phyloP scores from a whole-genome alignment of 2,329 filamentous ascomycete species.

The Trichoderma sp. region DNA sequence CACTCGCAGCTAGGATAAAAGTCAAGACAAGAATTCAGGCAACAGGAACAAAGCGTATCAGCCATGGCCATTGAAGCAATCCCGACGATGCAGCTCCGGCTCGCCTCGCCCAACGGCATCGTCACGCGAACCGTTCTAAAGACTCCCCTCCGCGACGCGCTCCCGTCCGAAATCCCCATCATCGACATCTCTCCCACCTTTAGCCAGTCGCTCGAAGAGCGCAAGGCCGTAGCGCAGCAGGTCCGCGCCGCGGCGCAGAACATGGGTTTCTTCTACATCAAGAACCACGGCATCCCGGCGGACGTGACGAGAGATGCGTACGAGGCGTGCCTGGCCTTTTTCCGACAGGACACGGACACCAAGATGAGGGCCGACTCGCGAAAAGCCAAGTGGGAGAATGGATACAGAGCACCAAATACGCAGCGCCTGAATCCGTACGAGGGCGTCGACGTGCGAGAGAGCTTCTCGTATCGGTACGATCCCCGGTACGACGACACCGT shows the following conservation, averaged over 20 bases:
- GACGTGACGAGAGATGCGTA: slow-evolving; percentile 39
- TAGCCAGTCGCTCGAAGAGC: slow-evolving; percentile 40
- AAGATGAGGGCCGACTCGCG: slow-evolving; percentile 46
- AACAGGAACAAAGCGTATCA: neutral
- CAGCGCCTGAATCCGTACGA: slow-evolving; percentile 54
- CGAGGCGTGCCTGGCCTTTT: slow-evolving; percentile 48
- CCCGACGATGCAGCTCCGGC: slow-evolving; percentile 38
- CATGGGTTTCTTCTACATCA: slow-evolving; percentile 60
- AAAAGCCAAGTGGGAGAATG: slow-evolving; percentile 50
- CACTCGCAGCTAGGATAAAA: too few species aligned
- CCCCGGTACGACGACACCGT: slow-evolving; percentile 53
- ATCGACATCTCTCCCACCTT: slow-evolving; percentile 53
- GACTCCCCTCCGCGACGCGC: slow-evolving; percentile 44
- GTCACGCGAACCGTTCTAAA: slow-evolving; percentile 42
- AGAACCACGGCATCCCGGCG: slow-evolving; percentile 51
- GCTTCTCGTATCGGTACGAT: slow-evolving; percentile 55
- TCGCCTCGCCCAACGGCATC: slow-evolving; percentile 44
- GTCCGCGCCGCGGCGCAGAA: slow-evolving; percentile 52
- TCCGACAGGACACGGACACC: slow-evolving; percentile 48
- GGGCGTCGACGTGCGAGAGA: slow-evolving; percentile 54
- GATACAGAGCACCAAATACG: slow-evolving; percentile 48
- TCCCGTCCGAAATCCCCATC: slow-evolving; percentile 53
- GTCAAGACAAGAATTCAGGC: neutral
- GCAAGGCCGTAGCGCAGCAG: slow-evolving; percentile 44
- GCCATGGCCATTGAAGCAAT: slow-evolving; percentile 24